Evolutionary conservation across 225 moss, liverwort and hornwort genomes (phyloP).

Genomic region (Anthoceros angustus): DNA sequence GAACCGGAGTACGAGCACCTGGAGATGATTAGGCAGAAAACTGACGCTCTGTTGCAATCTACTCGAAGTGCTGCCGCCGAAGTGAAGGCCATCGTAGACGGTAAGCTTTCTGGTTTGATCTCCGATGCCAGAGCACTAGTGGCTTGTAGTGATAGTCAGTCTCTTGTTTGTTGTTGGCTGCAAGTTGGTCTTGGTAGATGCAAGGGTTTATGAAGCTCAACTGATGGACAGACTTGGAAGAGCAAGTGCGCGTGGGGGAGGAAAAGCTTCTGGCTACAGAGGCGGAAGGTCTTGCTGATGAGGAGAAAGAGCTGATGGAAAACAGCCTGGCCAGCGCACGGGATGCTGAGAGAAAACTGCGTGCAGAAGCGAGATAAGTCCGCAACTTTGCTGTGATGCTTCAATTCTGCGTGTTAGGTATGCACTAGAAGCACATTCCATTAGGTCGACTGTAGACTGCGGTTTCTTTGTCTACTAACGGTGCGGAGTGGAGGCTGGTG

Average conservation of each 20-base stretch:
- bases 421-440: too few species aligned
- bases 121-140: too few species aligned
- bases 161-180: neutral
- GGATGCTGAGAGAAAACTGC: neutral
- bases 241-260: constrained; percentile 1
- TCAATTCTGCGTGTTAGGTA: too few species aligned
- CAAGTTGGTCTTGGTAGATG: neutral
- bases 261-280: neutral
- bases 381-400: neutral
- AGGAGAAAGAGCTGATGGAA: neutral
- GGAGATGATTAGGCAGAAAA: neutral
- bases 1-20: neutral
- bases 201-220: neutral
- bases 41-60: neutral
- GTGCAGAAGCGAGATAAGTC: neutral
- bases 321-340: neutral
- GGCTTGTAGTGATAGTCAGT: too few species aligned
- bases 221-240: neutral
- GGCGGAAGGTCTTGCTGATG: constrained; percentile 1
- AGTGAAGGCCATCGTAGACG: neutral
- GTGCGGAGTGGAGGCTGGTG: too few species aligned
- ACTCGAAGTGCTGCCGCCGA: neutral
- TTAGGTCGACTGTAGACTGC: too few species aligned
- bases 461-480: neutral
- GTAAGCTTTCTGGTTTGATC: neutral